Evolutionary conservation across 2,329 filamentous ascomycete genomes (phyloP).

Genomic region (Corinectria fuckeliana): DNA sequence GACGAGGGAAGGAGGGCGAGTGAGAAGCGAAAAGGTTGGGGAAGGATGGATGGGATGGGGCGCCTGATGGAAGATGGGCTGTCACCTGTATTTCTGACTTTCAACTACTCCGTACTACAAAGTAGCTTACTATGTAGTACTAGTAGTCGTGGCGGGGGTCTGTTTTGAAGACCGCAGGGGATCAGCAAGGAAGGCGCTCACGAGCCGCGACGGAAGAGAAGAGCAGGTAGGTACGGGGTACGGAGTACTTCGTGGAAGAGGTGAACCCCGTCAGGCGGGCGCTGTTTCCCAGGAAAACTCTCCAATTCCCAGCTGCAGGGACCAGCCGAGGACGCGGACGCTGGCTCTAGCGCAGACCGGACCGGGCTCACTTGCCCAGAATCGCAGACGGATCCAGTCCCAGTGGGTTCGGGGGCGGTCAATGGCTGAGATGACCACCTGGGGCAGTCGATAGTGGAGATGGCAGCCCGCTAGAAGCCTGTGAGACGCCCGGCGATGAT

Average conservation of each 20-base stretch:
- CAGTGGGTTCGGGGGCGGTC: conserved; percentile 7
- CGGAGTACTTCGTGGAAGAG: conserved; percentile 10
- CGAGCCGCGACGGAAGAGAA: neutral
- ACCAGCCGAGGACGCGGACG: conserved; percentile 25
- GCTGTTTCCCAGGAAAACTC: conserved; percentile 13
- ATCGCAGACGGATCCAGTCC: conserved; percentile 12
- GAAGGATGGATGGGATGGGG: conserved; percentile 22
- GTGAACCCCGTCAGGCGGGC: conserved; percentile 32
- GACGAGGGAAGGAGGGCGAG: conserved; percentile 11
- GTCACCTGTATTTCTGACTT: conserved; percentile 11
- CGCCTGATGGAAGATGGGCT: conserved; percentile 13
- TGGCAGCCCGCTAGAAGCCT: conserved; percentile 30
- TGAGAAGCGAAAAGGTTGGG: conserved; percentile 27
- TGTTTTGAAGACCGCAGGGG: neutral
- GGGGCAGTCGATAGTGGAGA: conserved; percentile 26
- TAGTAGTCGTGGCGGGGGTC: conserved; percentile 33
- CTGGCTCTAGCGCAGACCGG: conserved; percentile 23
- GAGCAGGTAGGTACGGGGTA: neutral
- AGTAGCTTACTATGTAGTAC: too few relatives aligned
- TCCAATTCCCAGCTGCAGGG: conserved; percentile 32
- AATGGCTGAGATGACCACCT: conserved; percentile 8
- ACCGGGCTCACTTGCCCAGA: conserved; percentile 25
- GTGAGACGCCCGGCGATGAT: conserved; percentile 14
- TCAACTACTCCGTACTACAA: too few relatives aligned
- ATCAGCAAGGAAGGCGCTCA: neutral